Evolutionary conservation across 371 early-diverging fungal genomes (phyloP), one percentile per base, ranked within the genome.

Genomic region (Mucor lusitanicus): DNA sequence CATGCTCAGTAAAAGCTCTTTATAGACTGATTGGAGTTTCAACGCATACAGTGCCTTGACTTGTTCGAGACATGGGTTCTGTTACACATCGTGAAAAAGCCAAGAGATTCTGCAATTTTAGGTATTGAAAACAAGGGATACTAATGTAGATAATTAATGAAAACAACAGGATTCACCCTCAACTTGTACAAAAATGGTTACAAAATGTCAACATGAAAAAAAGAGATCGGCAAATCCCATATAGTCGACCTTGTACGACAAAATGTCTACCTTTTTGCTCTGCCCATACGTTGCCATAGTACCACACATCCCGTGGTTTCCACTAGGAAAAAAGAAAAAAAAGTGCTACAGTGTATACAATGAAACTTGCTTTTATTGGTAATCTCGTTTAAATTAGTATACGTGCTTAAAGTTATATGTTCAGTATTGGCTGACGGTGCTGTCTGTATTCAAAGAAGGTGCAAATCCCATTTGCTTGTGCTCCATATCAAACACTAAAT

Each of bases 401-500:
- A 27, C 1, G 53, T 25, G 23, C 3, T 7, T 23, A 48, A 19
- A 19, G 48, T 19, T 48, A 9, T 48, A 9, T 48, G 23, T 48
- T 48, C 19, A 48, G 48, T 53, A 27, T 27, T 53, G 27, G 23
- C 6, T 13, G 17, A 59, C 40, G 28, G 40, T 54, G 46, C 61
- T 40, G 8, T 53, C 1, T 28, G 44, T 39, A 32, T 46, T 11
- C 6, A 50, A n/a, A 30, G 59, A 57, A 19, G 59, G 59, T 17
- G 78, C 81, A 59, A 81, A 69, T 46, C 84, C 84, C 3, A 83
- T 57, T n/a, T 65, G 68, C n/a, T 75, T 70, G 3, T 76, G 68
- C 0, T 50, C 75, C 65, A 76, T 72, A 68, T 83, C 84, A 74
- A 77, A 83, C 3, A 79, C 80, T 27, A 79, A 58, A 33, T 83